Evolutionary conservation across 2,329 filamentous ascomycete genomes (phyloP).

Genomic region (Celoporthe dispersa): DNA sequence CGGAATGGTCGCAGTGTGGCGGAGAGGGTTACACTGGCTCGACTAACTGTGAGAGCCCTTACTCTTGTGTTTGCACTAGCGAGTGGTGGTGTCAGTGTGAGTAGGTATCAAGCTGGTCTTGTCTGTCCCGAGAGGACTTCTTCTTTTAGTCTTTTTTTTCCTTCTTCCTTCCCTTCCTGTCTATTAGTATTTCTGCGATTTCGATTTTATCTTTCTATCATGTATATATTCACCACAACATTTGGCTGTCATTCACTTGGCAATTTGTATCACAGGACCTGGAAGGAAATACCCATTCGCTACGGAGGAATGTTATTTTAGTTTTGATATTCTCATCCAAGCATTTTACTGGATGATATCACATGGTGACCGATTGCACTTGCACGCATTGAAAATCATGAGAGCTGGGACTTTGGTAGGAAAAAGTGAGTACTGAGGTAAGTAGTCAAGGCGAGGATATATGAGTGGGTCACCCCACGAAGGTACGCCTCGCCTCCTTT

Average conservation of each 20-base stretch:
- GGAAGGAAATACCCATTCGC: neutral
- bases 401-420: no score
- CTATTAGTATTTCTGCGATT: neutral
- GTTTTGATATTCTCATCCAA: neutral
- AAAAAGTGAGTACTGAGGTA: no score
- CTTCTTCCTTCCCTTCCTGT: neutral
- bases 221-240: neutral
- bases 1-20: conserved; percentile 44
- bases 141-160: neutral
- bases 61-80: conserved; percentile 36
- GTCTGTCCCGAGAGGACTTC: neutral
- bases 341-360: neutral
- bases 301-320: neutral
- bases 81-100: conserved; percentile 42
- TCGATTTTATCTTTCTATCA: neutral
- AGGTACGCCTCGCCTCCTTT: neutral
- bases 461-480: neutral
- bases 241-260: neutral
- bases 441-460: neutral
- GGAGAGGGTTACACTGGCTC: conserved; percentile 41
- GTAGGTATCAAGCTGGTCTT: neutral
- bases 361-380: neutral
- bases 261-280: neutral
- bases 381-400: no score
- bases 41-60: conserved; percentile 40